A percentile compares a stretch with the other conserved stretches of the same genome.
These are phyloP conservation scores for Huntiella savannae DNA, from an alignment of 2,329 filamentous ascomycete species.

Conservation along the genomic window DNA sequence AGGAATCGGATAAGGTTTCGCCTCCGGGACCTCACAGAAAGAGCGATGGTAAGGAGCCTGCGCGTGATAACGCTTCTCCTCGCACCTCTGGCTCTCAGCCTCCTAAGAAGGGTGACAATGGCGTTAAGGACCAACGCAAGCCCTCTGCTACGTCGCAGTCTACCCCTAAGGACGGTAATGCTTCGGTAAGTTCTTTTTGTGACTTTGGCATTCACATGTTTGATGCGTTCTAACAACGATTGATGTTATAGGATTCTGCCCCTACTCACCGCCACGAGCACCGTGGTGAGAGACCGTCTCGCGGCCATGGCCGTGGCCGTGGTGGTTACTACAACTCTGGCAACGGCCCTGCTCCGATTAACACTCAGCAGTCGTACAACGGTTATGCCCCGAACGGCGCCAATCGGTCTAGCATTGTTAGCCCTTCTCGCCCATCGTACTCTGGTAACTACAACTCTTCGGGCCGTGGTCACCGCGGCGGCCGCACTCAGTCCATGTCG, in stretches of 20 bases:
- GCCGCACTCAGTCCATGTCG: conserved; percentile 22
- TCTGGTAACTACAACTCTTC: conserved; percentile 7
- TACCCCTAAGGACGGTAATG: conserved; percentile 20
- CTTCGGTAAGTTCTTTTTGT: conserved; percentile 21
- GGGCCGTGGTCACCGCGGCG: conserved; percentile 8
- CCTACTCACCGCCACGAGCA: conserved; percentile 16
- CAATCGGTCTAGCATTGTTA: conserved; percentile 9
- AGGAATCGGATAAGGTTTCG: conserved; percentile 21
- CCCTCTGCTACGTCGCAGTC: conserved; percentile 18
- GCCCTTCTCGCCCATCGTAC: conserved; percentile 10
- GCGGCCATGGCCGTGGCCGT: conserved; percentile 27
- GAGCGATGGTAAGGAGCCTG: conserved; percentile 8
- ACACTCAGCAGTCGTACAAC: conserved; percentile 7
- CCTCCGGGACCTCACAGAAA: conserved; percentile 14
- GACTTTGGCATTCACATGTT: not conserved
- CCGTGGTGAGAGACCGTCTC: conserved; percentile 21
- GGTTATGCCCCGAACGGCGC: conserved; percentile 5
- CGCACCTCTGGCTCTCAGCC: conserved; percentile 21
- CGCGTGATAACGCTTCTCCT: conserved; percentile 10
- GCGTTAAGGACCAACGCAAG: conserved; percentile 29
- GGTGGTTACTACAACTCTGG: conserved; percentile 22
- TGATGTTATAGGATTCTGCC: conserved; percentile 7
- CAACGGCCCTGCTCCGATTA: conserved; percentile 16
- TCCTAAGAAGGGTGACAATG: conserved; percentile 20
- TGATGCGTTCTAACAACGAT: not conserved